A percentile compares a stretch with the other conserved stretches of the same genome.
Evolutionary conservation across 1,284 basidiomycete genomes (phyloP).

Genomic region (Cystobasidiaceae sp.): DNA sequence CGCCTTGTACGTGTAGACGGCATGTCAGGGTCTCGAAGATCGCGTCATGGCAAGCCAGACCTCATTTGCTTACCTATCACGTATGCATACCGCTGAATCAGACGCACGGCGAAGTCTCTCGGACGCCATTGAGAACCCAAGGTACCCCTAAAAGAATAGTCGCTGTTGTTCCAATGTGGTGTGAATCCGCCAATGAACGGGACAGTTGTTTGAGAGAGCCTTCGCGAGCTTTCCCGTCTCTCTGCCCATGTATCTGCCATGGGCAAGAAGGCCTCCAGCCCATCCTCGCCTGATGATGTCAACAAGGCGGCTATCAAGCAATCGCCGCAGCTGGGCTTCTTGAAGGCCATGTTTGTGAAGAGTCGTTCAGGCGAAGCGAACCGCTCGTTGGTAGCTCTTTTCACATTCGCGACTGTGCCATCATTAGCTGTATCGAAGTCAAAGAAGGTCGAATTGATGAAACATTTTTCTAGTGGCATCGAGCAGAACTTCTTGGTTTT

Average conservation of each 20-base stretch:
- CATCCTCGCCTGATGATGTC: neutral
- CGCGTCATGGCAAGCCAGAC: neutral
- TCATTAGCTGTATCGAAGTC: too few relatives aligned
- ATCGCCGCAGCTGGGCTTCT: neutral
- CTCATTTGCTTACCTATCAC: constrained; percentile 6
- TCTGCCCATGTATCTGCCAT: neutral
- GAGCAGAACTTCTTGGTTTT: too few relatives aligned
- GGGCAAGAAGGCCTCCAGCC: neutral
- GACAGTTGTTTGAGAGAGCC: neutral
- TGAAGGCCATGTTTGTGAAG: neutral
- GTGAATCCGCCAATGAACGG: constrained; percentile 2
- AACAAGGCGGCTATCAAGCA: neutral
- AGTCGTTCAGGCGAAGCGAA: neutral
- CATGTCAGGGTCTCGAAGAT: too few relatives aligned
- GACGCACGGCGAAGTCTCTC: constrained; percentile 9
- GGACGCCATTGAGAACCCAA: neutral
- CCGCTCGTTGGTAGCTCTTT: too few relatives aligned
- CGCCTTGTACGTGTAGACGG: too few relatives aligned
- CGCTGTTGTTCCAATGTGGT: neutral
- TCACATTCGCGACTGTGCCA: too few relatives aligned
- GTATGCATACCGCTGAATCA: constrained; percentile 15
- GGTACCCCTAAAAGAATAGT: neutral
- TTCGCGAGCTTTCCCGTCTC: neutral
- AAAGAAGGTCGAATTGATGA: too few relatives aligned
- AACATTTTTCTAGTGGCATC: too few relatives aligned